These are phyloP conservation scores for Camelina hispida DNA, from an alignment of 345 rosid genomes.

Conservation along the genomic window DNA sequence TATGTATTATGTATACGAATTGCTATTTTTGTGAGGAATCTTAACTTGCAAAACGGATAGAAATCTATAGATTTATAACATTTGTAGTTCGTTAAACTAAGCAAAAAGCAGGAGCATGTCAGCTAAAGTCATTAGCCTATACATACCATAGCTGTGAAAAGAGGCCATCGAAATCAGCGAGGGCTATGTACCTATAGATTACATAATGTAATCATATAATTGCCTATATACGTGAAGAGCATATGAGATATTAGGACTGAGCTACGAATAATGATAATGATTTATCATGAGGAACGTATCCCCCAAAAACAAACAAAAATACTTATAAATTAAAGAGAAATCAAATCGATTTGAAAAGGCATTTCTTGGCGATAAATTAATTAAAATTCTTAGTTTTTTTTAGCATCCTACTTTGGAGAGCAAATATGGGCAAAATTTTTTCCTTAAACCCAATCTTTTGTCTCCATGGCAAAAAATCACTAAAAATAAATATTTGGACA, in stretches of 20 bases:
- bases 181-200: conserved; percentile 32
- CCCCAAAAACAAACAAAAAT: background rate
- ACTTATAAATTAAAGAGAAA: background rate
- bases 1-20: background rate
- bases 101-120: conserved; percentile 39
- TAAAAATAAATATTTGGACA: background rate
- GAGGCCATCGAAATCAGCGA: conserved; percentile 41
- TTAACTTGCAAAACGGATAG: background rate
- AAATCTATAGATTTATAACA: conserved; percentile 23
- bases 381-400: background rate
- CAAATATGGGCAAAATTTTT: background rate
- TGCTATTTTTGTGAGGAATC: conserved; percentile 27
- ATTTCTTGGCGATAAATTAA: background rate
- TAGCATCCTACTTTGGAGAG: conserved; percentile 6
- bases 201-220: conserved; percentile 34
- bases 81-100: conserved; percentile 32
- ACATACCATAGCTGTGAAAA: conserved; percentile 29
- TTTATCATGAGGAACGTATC: background rate
- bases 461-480: background rate
- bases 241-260: conserved; percentile 29
- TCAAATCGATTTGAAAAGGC: background rate
- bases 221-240: conserved; percentile 11
- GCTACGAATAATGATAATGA: conserved; percentile 26
- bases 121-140: conserved; percentile 36
- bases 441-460: background rate